Evolutionary conservation across 805 yeast genomes (phyloP), one percentile per base, ranked within the genome.

Genomic region (Kuraishia ogatae): DNA sequence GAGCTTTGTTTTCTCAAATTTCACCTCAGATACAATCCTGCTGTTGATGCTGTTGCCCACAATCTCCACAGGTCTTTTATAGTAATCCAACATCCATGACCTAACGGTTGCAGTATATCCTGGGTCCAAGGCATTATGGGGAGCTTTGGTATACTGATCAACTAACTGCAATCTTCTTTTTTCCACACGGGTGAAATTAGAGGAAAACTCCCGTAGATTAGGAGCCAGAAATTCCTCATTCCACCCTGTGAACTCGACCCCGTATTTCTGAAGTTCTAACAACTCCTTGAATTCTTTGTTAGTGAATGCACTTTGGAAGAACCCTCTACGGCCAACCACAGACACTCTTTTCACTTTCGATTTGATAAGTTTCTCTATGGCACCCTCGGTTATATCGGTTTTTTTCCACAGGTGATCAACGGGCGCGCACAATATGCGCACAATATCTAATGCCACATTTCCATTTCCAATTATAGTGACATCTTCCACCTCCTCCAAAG

Each of bases 391-490:
- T 20, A 94, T 85, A 69, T 94, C 99, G 0, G 97, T 93, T 0
- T 70, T 61, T 1, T 71, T 56, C 82, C 96, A 83, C 54, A 81
- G 78, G 1, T 56, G 39, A 1, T 71, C 72, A 1, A 74, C 68
- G 0, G 85, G 80, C 3, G 85, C 83, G 55, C 92, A 68, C 39
- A 94, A 71, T 1, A 94, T 75, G 54, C 99, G 74, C 0, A 97
- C 90, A 3, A 94, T 82, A 66, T 94, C 99, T 57, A 94, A 71
- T 0, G 98, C 97, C 19, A 94, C 99, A 66, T 94, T 94, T 50
- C 99, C 99, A 68, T 92, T 93, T 6, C 99, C 99, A n/a, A 94
- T 79, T 35, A 94, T 85, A 0, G 87, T 81, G 1, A 90, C 96
- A 46, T 77, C 74, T 57, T 80, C 78, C 2, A 84, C 84, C 29